These are phyloP conservation scores for Volvox carteri DNA, from an alignment of 163 green algal genomes.

Conservation along the genomic window DNA sequence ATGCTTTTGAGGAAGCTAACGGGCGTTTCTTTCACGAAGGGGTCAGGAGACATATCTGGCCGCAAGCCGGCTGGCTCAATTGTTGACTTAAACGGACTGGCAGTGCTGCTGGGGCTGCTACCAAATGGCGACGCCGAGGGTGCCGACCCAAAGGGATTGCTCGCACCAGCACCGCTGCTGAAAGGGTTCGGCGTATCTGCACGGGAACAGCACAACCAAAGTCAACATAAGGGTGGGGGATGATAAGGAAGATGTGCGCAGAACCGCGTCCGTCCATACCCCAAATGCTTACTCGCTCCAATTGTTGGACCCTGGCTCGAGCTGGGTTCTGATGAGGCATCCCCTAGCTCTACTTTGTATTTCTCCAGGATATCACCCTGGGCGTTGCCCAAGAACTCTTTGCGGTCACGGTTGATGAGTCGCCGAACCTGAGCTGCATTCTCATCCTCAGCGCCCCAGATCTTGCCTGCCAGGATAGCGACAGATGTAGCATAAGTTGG, in stretches of 20 bases:
- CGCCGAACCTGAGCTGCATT: conserved; percentile 82
- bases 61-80: conserved; percentile 76
- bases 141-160: conserved; percentile 50
- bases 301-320: background rate
- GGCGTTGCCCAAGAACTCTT: conserved; percentile 82
- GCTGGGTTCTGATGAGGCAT: conserved; percentile 12
- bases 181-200: conserved; percentile 57
- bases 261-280: background rate
- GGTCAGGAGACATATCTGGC: conserved; percentile 81
- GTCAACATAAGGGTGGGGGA: background rate
- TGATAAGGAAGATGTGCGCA: background rate
- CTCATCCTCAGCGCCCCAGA: conserved; percentile 69
- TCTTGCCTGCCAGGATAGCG: conserved; percentile 14
- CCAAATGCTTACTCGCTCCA: conserved; percentile 31
- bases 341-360: conserved; percentile 80
- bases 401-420: conserved; percentile 85
- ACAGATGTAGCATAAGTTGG: no score
- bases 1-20: conserved; percentile 81
- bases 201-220: background rate
- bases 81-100: conserved; percentile 24
- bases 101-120: background rate
- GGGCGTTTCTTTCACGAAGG: conserved; percentile 65
- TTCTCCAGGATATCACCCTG: conserved; percentile 75
- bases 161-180: background rate
- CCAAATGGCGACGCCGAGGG: conserved; percentile 59